phyloP scores from a whole-genome alignment of 2,329 filamentous ascomycete species.

The Trichoderma sp. region DNA sequence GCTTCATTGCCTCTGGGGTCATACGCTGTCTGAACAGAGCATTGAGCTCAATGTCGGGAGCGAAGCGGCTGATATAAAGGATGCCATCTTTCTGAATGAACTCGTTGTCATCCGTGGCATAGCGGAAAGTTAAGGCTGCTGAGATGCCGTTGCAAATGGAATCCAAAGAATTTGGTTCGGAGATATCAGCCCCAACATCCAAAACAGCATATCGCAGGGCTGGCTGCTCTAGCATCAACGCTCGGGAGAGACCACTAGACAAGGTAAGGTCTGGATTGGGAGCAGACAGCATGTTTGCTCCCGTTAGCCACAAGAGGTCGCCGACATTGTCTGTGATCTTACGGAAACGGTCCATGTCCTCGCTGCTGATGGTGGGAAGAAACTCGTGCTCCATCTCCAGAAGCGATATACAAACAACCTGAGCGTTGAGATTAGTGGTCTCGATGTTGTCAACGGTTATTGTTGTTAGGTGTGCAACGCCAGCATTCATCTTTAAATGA shows the following conservation, averaged over 20 bases:
- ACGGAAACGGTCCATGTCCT: constrained; percentile 6
- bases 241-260: background rate
- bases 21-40: constrained; percentile 21
- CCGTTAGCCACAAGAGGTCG: background rate
- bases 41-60: constrained; percentile 25
- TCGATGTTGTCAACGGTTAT: background rate
- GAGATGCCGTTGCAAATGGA: background rate
- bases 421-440: background rate
- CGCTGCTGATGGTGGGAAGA: background rate
- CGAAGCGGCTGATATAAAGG: constrained; percentile 26
- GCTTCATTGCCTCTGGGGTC: background rate
- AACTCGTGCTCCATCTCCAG: constrained; percentile 6
- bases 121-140: background rate
- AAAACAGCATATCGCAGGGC: background rate
- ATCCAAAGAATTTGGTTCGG: background rate
- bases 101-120: background rate
- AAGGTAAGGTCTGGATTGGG: constrained; percentile 4
- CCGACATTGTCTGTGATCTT: background rate
- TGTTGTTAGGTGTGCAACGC: background rate
- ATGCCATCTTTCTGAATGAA: constrained; percentile 11
- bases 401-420: background rate
- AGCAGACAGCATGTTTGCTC: constrained; percentile 7
- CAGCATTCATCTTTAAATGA: background rate
- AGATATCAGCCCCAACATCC: background rate
- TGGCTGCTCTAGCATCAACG: background rate